Evolutionary conservation across 305 asterid genomes (phyloP).

Genomic region (Nicotiana rustica): DNA sequence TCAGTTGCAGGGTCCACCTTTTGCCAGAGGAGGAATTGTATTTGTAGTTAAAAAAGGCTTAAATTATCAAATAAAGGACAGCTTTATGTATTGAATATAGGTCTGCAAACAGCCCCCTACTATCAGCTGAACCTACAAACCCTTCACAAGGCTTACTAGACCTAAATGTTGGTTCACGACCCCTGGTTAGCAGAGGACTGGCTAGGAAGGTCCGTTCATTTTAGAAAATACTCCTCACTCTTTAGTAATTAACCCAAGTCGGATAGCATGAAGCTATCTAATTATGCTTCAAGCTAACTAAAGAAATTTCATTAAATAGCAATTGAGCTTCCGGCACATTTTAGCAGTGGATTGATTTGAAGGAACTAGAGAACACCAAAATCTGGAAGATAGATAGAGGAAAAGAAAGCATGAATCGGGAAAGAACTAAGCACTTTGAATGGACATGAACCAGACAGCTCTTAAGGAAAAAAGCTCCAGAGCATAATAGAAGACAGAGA

Average conservation of each 20-base stretch:
- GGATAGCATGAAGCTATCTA: neutral
- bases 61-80: neutral
- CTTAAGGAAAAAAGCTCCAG: neutral
- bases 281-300: neutral
- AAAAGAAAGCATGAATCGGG: neutral
- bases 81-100: neutral
- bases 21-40: neutral
- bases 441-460: neutral
- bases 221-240: neutral
- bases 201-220: neutral
- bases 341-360: neutral
- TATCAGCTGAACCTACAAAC: neutral
- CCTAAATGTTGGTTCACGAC: neutral
- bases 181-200: neutral
- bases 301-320: neutral
- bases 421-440: neutral
- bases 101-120: constrained; percentile 5
- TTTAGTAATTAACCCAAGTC: neutral
- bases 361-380: neutral
- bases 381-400: neutral
- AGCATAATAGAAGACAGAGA: neutral
- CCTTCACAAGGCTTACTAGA: neutral
- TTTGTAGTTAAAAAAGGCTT: neutral
- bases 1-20: neutral
- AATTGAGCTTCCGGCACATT: neutral